Conservation (phyloP, 352 stramenopile genomes). For the Globisporangium rhizosaccharum region DNA sequence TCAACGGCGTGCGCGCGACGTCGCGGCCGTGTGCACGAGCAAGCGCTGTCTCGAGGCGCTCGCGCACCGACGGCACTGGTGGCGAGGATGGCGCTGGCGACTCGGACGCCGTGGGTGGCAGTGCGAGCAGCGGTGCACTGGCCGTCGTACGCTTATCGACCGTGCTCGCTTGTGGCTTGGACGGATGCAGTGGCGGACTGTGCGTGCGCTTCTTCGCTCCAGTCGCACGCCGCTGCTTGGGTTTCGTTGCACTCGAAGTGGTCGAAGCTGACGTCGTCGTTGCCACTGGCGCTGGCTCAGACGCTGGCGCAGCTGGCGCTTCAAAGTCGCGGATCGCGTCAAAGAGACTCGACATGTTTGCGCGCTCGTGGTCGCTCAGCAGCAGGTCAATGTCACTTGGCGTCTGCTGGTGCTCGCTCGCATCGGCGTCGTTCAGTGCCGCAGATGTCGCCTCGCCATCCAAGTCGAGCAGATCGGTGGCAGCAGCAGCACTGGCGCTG, state of each 20-base stretch:
- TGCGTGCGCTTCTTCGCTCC: constrained; percentile 19
- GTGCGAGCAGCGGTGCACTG: constrained; percentile 16
- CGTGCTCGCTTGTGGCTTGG: not conserved
- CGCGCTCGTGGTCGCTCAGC: constrained; percentile 57
- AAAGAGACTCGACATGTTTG: constrained; percentile 53
- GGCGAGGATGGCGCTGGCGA: not conserved
- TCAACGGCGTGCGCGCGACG: constrained; percentile 17
- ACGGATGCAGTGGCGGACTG: constrained; percentile 18
- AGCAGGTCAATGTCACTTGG: constrained; percentile 41
- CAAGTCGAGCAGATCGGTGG: not conserved
- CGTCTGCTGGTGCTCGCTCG: constrained; percentile 1
- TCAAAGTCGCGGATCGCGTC: constrained; percentile 74
- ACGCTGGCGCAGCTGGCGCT: constrained; percentile 20
- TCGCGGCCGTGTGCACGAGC: constrained; percentile 8
- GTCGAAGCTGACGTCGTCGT: constrained; percentile 5
- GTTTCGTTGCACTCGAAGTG: constrained; percentile 7
- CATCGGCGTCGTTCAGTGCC: not conserved
- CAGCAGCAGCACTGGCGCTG: no score
- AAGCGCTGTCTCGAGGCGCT: constrained; percentile 17
- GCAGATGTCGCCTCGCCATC: no score
- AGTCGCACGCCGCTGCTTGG: constrained; percentile 6
- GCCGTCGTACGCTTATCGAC: not conserved
- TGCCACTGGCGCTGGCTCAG: not conserved
- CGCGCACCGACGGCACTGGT: constrained; percentile 9
- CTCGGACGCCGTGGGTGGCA: not conserved